Evolutionary conservation across 805 yeast genomes (phyloP).

Genomic region (Candida rishiriensis): DNA sequence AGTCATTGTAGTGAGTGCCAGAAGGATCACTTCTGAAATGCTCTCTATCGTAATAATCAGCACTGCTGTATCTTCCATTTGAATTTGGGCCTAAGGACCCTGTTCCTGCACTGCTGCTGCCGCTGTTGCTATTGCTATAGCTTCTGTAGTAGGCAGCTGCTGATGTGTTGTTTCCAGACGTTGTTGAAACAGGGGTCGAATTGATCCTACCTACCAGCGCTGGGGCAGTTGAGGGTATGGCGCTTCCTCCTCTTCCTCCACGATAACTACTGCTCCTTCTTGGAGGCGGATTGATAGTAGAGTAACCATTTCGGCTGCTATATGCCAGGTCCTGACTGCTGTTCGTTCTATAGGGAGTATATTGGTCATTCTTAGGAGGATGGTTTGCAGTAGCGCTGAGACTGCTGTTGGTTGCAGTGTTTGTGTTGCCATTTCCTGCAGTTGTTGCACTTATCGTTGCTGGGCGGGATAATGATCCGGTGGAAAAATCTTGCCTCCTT

Average conservation of each 20-base stretch:
- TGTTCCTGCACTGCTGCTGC: slow-evolving; percentile 4
- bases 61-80: slow-evolving; percentile 9
- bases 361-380: slow-evolving; percentile 1
- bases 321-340: slow-evolving; percentile 10
- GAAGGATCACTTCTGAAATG: slow-evolving; percentile 12
- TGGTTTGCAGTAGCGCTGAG: not conserved
- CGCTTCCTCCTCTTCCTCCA: slow-evolving; percentile 13
- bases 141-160: slow-evolving; percentile 11
- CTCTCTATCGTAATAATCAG: slow-evolving; percentile 16
- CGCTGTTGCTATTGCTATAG: slow-evolving; percentile 16
- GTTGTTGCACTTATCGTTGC: not conserved
- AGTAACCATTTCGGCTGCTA: slow-evolving; percentile 8
- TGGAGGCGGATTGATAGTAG: slow-evolving; percentile 6
- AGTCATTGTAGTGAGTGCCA: no score
- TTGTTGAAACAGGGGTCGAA: not conserved
- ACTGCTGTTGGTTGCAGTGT: not conserved
- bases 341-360: slow-evolving; percentile 11
- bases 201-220: slow-evolving; percentile 1
- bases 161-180: not conserved
- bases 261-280: slow-evolving; percentile 16
- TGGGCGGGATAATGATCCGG: slow-evolving; percentile 1
- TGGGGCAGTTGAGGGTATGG: not conserved
- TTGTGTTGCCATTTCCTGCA: not conserved
- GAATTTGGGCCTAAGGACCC: slow-evolving; percentile 1
- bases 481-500: slow-evolving; percentile 18